Evolutionary conservation across 352 stramenopile species (phyloP).

Genomic region (Globisporangium alternatum): DNA sequence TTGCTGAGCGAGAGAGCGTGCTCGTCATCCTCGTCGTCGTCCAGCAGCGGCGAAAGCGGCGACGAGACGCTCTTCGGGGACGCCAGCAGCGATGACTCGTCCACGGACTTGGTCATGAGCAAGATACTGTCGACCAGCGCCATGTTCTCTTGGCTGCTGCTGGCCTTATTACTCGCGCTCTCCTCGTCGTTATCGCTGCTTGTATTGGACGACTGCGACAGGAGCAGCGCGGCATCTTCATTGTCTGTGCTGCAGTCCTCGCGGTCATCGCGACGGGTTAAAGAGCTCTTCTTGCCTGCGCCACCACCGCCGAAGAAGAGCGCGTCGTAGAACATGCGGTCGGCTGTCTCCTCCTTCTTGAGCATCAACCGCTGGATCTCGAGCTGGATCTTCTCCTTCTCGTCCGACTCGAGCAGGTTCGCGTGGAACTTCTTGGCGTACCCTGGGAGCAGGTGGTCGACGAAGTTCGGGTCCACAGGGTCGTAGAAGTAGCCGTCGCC

Average conservation of each 20-base stretch:
- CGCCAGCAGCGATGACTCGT: constrained; percentile 48
- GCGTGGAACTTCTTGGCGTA: constrained; percentile 81
- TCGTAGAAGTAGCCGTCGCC: constrained; percentile 84
- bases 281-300: neutral
- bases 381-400: constrained; percentile 79
- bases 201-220: neutral
- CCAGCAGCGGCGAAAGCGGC: constrained; percentile 40
- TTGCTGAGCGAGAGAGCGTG: constrained; percentile 15
- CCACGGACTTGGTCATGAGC: constrained; percentile 71
- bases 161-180: neutral
- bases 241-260: constrained; percentile 1
- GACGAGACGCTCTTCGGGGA: constrained; percentile 67
- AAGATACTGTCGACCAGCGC: constrained; percentile 75
- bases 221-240: constrained; percentile 12
- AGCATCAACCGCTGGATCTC: constrained; percentile 82
- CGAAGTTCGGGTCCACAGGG: constrained; percentile 81
- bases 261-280: neutral
- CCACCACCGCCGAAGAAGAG: constrained; percentile 20
- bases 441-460: constrained; percentile 76
- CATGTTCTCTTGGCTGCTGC: constrained; percentile 52
- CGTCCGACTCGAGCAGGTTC: constrained; percentile 62
- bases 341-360: constrained; percentile 52
- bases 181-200: neutral
- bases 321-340: constrained; percentile 33
- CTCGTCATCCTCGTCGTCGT: constrained; percentile 48